Conservation (phyloP, 2,329 filamentous ascomycete species). For the Cercospora sp. region DNA sequence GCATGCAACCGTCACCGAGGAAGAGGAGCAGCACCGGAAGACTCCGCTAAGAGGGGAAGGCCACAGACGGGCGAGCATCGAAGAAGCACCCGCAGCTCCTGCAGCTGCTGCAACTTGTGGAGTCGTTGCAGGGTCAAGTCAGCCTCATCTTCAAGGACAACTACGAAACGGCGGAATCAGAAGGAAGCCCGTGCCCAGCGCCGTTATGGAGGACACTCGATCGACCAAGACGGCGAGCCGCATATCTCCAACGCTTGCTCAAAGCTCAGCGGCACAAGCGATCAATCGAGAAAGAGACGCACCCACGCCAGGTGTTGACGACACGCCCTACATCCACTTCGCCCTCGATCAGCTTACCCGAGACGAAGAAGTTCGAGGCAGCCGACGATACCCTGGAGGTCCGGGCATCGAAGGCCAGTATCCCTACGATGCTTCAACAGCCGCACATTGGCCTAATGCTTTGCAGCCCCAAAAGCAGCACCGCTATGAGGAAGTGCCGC, state of each 20-base stretch:
- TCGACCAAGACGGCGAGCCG: slow-evolving; percentile 9
- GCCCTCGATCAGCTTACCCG: slow-evolving; percentile 84
- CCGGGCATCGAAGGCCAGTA: slow-evolving; percentile 28
- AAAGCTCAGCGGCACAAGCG: slow-evolving; percentile 36
- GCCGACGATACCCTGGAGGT: slow-evolving; percentile 50
- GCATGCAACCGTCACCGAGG: slow-evolving; percentile 24
- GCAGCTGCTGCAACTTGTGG: slow-evolving; percentile 5
- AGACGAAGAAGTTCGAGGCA: slow-evolving; percentile 63
- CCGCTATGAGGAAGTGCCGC: slow-evolving; percentile 27
- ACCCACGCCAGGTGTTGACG: slow-evolving; percentile 74
- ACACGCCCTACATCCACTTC: slow-evolving; percentile 84
- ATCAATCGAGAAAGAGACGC: slow-evolving; percentile 41
- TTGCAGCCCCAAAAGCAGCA: slow-evolving; percentile 19
- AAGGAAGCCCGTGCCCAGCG: slow-evolving; percentile 40
- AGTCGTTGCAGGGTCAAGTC: slow-evolving; percentile 9
- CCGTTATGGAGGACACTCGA: slow-evolving; percentile 32
- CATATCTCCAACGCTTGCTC: slow-evolving; percentile 28
- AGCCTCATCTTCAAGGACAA: slow-evolving; percentile 6
- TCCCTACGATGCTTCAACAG: slow-evolving; percentile 22
- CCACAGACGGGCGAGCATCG: slow-evolving; percentile 30
- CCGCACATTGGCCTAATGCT: slow-evolving; percentile 16
- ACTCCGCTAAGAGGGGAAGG: slow-evolving; percentile 39
- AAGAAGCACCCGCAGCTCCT: slow-evolving; percentile 14
- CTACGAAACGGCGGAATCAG: slow-evolving; percentile 31
- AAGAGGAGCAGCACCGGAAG: slow-evolving; percentile 30